Conservation (phyloP, 441 rosid species). For the Pelargonium australe region DNA sequence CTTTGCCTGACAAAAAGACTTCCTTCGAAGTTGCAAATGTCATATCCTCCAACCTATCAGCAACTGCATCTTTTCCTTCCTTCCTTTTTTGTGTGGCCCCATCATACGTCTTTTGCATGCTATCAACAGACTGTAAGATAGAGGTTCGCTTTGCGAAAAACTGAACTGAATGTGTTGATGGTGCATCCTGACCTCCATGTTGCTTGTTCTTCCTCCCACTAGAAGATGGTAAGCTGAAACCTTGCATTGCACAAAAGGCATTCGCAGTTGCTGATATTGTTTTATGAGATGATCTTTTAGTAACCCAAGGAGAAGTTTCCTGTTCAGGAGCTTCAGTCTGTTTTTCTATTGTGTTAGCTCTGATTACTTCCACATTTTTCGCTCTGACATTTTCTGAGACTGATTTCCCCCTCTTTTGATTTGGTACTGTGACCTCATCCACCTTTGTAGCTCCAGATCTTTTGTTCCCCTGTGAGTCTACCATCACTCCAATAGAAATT, state of each 20-base stretch:
- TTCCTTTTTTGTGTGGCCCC: slow-evolving; percentile 35
- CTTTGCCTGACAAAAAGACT: slow-evolving; percentile 29
- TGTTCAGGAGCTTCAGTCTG: slow-evolving; percentile 29
- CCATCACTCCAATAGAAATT: slow-evolving; percentile 67
- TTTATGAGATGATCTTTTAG: slow-evolving; percentile 33
- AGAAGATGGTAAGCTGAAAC: slow-evolving; percentile 30
- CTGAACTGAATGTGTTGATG: slow-evolving; percentile 27
- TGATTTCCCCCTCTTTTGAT: slow-evolving; percentile 22
- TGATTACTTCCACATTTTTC: slow-evolving; percentile 26
- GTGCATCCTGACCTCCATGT: slow-evolving; percentile 31
- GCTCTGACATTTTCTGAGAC: slow-evolving; percentile 24
- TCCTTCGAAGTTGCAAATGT: slow-evolving; percentile 37
- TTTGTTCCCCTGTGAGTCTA: slow-evolving; percentile 32
- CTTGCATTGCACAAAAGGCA: slow-evolving; percentile 24
- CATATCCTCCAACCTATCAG: slow-evolving; percentile 41
- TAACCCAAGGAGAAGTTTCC: slow-evolving; percentile 54
- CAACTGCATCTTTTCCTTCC: slow-evolving; percentile 29
- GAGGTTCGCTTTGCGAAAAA: slow-evolving; percentile 32
- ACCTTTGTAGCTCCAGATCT: slow-evolving; percentile 1
- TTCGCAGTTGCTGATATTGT: slow-evolving; percentile 34
- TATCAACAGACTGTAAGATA: slow-evolving; percentile 30
- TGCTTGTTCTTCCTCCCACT: slow-evolving; percentile 32
- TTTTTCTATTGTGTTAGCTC: slow-evolving; percentile 29
- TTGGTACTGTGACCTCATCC: slow-evolving; percentile 3
- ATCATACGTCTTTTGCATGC: slow-evolving; percentile 27